Conservation (phyloP, 108 stramenopile species). For the Stephanodiscus triporus region DNA sequence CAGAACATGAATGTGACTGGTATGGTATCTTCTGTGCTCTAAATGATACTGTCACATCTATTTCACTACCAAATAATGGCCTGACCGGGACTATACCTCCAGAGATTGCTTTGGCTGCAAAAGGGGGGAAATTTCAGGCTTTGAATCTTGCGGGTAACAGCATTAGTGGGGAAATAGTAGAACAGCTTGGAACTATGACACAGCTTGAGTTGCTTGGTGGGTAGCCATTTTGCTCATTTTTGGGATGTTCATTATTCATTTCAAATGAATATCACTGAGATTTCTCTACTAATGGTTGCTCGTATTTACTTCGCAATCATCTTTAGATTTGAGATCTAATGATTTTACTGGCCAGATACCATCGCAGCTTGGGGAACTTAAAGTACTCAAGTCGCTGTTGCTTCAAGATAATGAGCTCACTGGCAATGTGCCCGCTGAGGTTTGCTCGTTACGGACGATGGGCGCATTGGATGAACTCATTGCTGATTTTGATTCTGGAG, state of each 20-base stretch:
- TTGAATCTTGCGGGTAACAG: slow-evolving; percentile 33
- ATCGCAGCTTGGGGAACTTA: slow-evolving; percentile 55
- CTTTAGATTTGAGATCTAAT: slow-evolving; percentile 33
- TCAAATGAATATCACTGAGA: not conserved
- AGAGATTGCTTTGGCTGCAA: slow-evolving; percentile 33
- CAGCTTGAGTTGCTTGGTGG: slow-evolving; percentile 53
- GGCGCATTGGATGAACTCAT: slow-evolving; percentile 11
- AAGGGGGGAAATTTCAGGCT: slow-evolving; percentile 28
- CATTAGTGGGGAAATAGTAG: slow-evolving; percentile 48
- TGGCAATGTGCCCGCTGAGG: slow-evolving; percentile 57
- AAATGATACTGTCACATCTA: slow-evolving; percentile 33
- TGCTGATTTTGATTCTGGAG: slow-evolving; percentile 27
- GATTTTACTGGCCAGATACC: slow-evolving; percentile 61
- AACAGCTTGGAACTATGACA: slow-evolving; percentile 53
- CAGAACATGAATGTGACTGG: slow-evolving; percentile 39
- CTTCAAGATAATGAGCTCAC: slow-evolving; percentile 52
- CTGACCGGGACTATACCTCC: slow-evolving; percentile 38
- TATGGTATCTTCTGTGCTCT: slow-evolving; percentile 33
- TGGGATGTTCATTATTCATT: not conserved
- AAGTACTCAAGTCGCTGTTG: slow-evolving; percentile 50
- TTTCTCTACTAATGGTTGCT: not conserved
- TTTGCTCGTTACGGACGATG: slow-evolving; percentile 40
- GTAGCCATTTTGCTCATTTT: slow-evolving; percentile 31
- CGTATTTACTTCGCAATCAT: not conserved
- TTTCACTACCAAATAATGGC: slow-evolving; percentile 37